Base-by-base conservation (phyloP, 129 eudicot genomes). In the Dittrichia graveolens region DNA sequence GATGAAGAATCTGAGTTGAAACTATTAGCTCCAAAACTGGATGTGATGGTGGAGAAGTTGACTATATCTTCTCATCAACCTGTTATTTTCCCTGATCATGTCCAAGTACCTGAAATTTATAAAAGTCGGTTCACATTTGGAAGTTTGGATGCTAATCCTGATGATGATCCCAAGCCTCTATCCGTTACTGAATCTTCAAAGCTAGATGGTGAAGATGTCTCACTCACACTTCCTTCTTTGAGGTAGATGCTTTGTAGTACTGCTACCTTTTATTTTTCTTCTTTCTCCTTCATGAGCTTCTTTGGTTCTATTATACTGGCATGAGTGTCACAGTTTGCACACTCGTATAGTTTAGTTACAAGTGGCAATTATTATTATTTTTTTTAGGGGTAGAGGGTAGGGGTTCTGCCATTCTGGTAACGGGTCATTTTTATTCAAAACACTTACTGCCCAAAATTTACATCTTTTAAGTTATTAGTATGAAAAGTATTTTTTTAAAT, bases 71-170 rank as follows among this genome's bases (percentile, higher is more conserved):
- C 76, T 57, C 60, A 74, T 40, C 85, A 75, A 52, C 69, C 87
- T 70, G 96, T 87, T 74, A 83, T 83, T 75, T 83, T 90, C 46
- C 96, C 93, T 40, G 83, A 90, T 63, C 87, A 87, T 81, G 67
- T 90, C 67, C 86, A 80, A 58, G 89, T 87, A 13, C 88, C 96
- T 34, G 96, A 82, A 49, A 77, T 79, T 13, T 68, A 69, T 13
- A 84, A 81, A 74, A 84, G 69, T 8, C 82, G 59, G 16, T 81
- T 90, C 74, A 77, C 78, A 63, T 90, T 90, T 81, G 96, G 96
- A 75, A 90, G 87, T 77, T 58, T 87, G 83, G 88, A 85, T 78
- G 74, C 76, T 75, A 11, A 53, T 70, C 40, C 61, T 48, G 82
- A 66, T 41, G 82, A 66, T 35, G 71, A 47, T 11, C 35, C 77